These are phyloP conservation scores for Xylariales sp. DNA, from an alignment of 2,329 filamentous ascomycete genomes.

Conservation along the genomic window DNA sequence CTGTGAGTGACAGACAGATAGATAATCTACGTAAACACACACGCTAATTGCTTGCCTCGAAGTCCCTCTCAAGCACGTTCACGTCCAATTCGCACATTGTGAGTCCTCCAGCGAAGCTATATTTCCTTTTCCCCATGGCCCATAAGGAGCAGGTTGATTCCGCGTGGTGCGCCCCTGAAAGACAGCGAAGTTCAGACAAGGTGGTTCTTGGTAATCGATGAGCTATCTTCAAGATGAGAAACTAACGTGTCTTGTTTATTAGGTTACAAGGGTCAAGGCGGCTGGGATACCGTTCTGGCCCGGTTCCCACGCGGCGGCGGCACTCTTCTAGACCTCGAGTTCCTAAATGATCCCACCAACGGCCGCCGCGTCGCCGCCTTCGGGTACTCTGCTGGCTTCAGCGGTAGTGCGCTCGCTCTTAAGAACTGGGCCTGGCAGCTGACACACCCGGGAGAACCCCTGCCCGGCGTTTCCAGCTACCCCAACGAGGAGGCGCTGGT, in stretches of 20 bases:
- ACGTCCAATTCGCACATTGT: conserved; percentile 70
- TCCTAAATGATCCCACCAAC: conserved; percentile 63
- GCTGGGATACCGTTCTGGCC: conserved; percentile 75
- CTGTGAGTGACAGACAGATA: conserved; percentile 34
- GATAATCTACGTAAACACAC: neutral
- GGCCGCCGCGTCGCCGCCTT: conserved; percentile 70
- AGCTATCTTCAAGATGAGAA: too few relatives aligned
- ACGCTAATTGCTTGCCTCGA: neutral
- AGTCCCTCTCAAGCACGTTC: conserved; percentile 66
- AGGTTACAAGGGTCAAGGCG: conserved; percentile 72
- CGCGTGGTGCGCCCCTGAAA: too few relatives aligned
- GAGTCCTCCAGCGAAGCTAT: too few relatives aligned
- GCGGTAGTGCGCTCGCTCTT: conserved; percentile 67
- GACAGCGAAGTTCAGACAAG: too few relatives aligned
- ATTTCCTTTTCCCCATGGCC: too few relatives aligned
- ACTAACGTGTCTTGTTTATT: too few relatives aligned
- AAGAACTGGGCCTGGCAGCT: conserved; percentile 83
- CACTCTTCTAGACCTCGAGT: conserved; percentile 80
- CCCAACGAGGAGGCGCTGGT: conserved; percentile 72
- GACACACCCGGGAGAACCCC: conserved; percentile 60
- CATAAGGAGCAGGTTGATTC: too few relatives aligned
- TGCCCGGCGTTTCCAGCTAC: conserved; percentile 64
- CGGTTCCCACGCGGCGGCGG: conserved; percentile 74
- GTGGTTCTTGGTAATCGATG: too few relatives aligned
- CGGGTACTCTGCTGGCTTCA: conserved; percentile 72